Conservation (phyloP, 2,329 filamentous ascomycete genomes). For the Penicillium brevicompactum region DNA sequence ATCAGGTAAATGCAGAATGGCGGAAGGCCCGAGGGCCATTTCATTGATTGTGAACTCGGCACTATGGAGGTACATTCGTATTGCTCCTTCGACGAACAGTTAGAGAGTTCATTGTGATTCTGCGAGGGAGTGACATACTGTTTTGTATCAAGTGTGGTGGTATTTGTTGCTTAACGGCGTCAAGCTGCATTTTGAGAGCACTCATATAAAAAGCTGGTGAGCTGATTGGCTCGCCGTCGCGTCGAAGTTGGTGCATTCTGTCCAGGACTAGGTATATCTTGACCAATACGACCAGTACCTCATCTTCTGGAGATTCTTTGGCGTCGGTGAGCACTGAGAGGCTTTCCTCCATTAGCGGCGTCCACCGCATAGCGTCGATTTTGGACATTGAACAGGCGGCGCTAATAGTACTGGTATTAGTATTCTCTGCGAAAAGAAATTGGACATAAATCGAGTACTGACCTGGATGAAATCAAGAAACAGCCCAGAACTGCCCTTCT, state of each 20-base stretch:
- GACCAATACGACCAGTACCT: slow-evolving; percentile 43
- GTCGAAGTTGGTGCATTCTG: slow-evolving; percentile 17
- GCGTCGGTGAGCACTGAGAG: slow-evolving; percentile 50
- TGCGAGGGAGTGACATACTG: slow-evolving; percentile 14
- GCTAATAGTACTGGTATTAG: slow-evolving; percentile 24
- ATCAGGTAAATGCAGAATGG: slow-evolving; percentile 22
- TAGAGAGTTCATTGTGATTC: not conserved
- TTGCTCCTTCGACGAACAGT: slow-evolving; percentile 7
- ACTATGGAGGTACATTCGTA: slow-evolving; percentile 15
- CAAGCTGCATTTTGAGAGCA: slow-evolving; percentile 23
- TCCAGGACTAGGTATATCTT: slow-evolving; percentile 27
- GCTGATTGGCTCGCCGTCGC: slow-evolving; percentile 15
- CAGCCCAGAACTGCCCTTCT: slow-evolving; percentile 52
- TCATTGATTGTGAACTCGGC: slow-evolving; percentile 29
- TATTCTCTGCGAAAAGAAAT: slow-evolving; percentile 2
- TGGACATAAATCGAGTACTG: not conserved
- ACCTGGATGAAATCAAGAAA: slow-evolving; percentile 49
- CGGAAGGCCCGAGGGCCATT: slow-evolving; percentile 14
- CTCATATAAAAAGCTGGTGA: slow-evolving; percentile 20
- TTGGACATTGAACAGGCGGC: slow-evolving; percentile 35
- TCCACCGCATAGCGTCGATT: slow-evolving; percentile 58
- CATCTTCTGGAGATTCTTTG: slow-evolving; percentile 54
- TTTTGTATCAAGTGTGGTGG: slow-evolving; percentile 20
- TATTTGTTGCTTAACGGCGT: slow-evolving; percentile 20
- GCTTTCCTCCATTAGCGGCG: slow-evolving; percentile 60